Percentiles rank a stretch among this genome's conserved stretches.
These are phyloP conservation scores for Coniochaeta pulveracea DNA, from an alignment of 2,329 filamentous ascomycete species.

Conservation along the genomic window DNA sequence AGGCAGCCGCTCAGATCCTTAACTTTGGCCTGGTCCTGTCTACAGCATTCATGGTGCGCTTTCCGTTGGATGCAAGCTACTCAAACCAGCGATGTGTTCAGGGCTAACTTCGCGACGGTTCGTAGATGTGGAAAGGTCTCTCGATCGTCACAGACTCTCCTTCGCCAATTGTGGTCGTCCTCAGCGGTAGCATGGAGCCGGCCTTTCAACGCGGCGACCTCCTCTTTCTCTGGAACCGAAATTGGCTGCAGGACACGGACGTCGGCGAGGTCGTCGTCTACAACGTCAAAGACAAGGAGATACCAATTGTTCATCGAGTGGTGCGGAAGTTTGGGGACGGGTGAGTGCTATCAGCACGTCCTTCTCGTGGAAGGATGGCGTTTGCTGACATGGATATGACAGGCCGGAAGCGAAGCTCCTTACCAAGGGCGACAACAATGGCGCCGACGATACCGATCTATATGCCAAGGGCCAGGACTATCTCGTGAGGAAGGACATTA, in stretches of 20 bases:
- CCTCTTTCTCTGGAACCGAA: constrained; percentile 67
- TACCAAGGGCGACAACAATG: constrained; percentile 97
- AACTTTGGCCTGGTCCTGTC: constrained; percentile 87
- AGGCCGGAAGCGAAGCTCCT: constrained; percentile 59
- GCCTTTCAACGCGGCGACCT: constrained; percentile 72
- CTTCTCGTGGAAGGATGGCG: not conserved
- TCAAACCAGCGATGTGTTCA: not conserved
- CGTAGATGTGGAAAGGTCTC: constrained; percentile 74
- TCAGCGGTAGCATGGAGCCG: constrained; percentile 76
- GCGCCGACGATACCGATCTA: constrained; percentile 79
- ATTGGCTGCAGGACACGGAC: constrained; percentile 40
- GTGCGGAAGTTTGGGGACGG: constrained; percentile 61
- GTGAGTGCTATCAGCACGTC: constrained; percentile 21
- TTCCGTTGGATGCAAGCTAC: not conserved
- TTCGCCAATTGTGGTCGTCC: constrained; percentile 72
- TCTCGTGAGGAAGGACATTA: constrained; percentile 77
- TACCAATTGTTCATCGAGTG: constrained; percentile 91
- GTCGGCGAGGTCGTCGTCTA: constrained; percentile 44
- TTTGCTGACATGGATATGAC: constrained; percentile 5
- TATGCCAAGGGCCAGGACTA: constrained; percentile 83
- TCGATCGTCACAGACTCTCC: constrained; percentile 66
- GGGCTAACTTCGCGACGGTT: constrained; percentile 8
- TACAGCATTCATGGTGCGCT: constrained; percentile 73
- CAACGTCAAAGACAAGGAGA: constrained; percentile 87
- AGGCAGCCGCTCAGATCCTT: constrained; percentile 69